Evolutionary conservation across 345 rosid species (phyloP), one percentile per base, ranked within the genome.

Genomic region (Laguncularia racemosa): DNA sequence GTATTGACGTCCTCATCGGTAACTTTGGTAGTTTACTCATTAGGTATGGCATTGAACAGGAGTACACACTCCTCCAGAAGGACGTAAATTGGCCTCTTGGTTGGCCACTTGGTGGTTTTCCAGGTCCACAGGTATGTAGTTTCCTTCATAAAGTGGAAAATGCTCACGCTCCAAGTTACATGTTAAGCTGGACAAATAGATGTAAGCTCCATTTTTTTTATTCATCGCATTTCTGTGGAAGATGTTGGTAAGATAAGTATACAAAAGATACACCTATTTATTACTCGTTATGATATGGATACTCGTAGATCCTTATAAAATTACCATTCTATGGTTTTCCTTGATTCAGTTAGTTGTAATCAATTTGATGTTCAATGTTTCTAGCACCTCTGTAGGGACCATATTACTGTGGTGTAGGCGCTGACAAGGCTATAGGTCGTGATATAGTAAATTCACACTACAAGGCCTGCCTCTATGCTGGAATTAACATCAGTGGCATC

Each of bases 1-100:
- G 1, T 12, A 19, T 18, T 13, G 14, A 18, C 2, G 21, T 0
- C 28, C 28, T 6, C 28, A 23, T 23, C 28, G 5, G 28, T 23
- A 23, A 23, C 28, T 23, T 23, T 23, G 16, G 1, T 12, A 14
- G 9, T 23, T 12, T 53, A 14, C 17, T 23, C 43, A 13, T 14
- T n/a, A 80, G 96, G 96, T 85, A 71, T 23, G 92, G 92, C 4
- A 88, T 88, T 23, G 96, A 88, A 70, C 92, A 88, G 55, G 96
- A 88, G 55, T 88, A 88, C 59, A 84, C 89, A 15, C 79, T 88
- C 12, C 76, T 88, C 1, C 88, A 83, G 52, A 85, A 85, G 73
- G 83, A 81, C 1, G 53, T 61, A 0, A 64, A 68, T 2, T 88
- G 96, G 92, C 92, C 92, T 0, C 48, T 88, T 0, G 96, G 96